Evolutionary conservation across 805 yeast species (phyloP), one percentile per base, ranked within the genome.

Genomic region (Barnettozyma californica): DNA sequence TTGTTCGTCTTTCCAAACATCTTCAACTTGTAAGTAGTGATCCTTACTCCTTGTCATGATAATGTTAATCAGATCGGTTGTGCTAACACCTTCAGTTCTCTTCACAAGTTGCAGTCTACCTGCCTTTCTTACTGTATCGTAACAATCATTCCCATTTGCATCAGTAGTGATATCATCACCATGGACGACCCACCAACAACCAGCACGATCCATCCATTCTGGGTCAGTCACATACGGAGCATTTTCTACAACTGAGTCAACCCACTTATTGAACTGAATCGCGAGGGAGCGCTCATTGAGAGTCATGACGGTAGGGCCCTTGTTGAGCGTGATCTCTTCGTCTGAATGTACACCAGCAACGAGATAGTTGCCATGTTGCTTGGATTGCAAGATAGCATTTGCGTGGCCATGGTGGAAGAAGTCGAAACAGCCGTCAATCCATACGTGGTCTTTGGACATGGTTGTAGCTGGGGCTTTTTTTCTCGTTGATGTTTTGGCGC

Each of bases 361-460:
- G 39, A 90, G 75, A 53, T 80, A 88, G 25, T 73, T 70, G 9
- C 96, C 96, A 16, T 86, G 75, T 58, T 83, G 87, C 36, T 95
- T 76, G 0, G 99, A 97, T 65, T 94, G 99, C 48, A 87, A 68
- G 78, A 94, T 82, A 19, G 98, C 99, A 27, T 97, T 97, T 3
- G 97, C 95, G 60, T 94, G 99, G 66, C 95, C 98, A 62, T 94
- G 98, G 65, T 94, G 99, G 38, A 96, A 88, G 69, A 94, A 94
- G 66, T 94, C 99, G 68, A 94, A 94, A 64, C 99, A 94, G 0
- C 99, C 99, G 65, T 94, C 99, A 26, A 94, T 81, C 99, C 99
- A 94, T 51, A 92, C 84, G 45, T 84, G 44, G 31, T 47, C 42
- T 29, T 38, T 33, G 33, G 53, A 21, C 46, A 41, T 43, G n/a